Evolutionary conservation across 1,284 basidiomycete species (phyloP).

Genomic region (Meripilus lineatus): DNA sequence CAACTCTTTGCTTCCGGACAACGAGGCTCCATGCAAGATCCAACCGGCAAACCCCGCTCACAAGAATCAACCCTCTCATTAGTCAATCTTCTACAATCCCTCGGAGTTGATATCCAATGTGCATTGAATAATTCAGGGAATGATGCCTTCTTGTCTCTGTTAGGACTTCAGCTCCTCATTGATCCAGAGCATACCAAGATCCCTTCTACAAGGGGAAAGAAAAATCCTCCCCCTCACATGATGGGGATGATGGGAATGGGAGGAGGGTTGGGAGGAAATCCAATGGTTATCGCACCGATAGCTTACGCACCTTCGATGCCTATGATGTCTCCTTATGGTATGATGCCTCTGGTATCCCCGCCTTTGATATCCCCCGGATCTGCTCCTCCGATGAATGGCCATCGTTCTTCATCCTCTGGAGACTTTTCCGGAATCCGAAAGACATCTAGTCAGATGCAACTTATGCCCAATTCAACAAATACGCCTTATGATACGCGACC

Average conservation of each 20-base stretch:
- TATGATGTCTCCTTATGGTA: constrained; percentile 5
- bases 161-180: constrained; percentile 59
- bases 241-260: constrained; percentile 16
- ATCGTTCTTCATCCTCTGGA: too few species aligned
- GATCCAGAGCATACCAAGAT: constrained; percentile 38
- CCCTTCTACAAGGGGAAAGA: constrained; percentile 18
- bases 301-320: constrained; percentile 10
- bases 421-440: too few species aligned
- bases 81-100: constrained; percentile 48
- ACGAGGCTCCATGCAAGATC: constrained; percentile 56
- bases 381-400: not conserved
- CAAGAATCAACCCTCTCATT: constrained; percentile 49
- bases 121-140: constrained; percentile 66
- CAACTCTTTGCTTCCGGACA: constrained; percentile 50
- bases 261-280: constrained; percentile 14
- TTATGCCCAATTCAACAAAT: too few species aligned
- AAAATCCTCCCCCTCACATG: constrained; percentile 11
- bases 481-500: too few species aligned
- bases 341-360: constrained; percentile 10
- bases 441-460: too few species aligned
- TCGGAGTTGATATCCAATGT: constrained; percentile 38
- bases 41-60: constrained; percentile 44
- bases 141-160: constrained; percentile 60
- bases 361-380: not conserved
- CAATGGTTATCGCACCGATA: constrained; percentile 14